A percentile compares a stretch with the other conserved stretches of the same genome.
Evolutionary conservation across 139 green algal species (phyloP).

Genomic region (Volvox africanus): DNA sequence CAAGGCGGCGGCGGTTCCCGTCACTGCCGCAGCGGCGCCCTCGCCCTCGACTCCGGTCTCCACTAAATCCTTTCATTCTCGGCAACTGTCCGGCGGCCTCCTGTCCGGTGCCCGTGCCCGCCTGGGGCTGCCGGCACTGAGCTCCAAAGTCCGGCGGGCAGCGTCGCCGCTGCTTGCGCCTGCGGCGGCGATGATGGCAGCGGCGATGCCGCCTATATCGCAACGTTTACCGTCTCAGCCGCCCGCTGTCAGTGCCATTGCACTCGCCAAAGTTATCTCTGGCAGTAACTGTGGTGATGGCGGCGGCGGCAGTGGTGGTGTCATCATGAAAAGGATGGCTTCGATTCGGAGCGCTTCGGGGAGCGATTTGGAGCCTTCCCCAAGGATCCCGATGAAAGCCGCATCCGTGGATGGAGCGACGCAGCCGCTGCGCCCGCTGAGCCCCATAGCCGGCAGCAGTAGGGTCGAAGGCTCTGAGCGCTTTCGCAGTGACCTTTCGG

Average conservation of each 20-base stretch:
- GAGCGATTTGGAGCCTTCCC: background rate
- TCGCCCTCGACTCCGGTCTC: background rate
- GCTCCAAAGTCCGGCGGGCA: background rate
- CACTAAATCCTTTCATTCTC: background rate
- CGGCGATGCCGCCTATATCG: too few relatives aligned
- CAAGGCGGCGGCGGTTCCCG: background rate
- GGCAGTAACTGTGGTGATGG: background rate
- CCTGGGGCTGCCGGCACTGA: background rate
- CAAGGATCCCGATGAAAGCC: background rate
- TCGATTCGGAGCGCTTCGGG: background rate
- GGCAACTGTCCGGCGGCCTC: background rate
- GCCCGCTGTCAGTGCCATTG: background rate
- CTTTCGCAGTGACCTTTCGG: background rate
- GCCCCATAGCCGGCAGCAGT: background rate
- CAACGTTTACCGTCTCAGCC: background rate
- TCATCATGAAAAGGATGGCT: background rate
- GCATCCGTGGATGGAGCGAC: background rate
- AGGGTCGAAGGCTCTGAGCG: background rate
- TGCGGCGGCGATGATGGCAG: background rate
- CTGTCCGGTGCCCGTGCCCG: background rate
- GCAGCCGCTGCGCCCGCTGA: background rate
- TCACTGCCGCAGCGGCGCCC: background rate
- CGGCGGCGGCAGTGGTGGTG: background rate
- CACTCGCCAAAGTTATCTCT: background rate
- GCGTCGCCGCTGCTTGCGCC: background rate